Evolutionary conservation across 192 early-diverging fungal species (phyloP).

Genomic region (Coemansia sp.): DNA sequence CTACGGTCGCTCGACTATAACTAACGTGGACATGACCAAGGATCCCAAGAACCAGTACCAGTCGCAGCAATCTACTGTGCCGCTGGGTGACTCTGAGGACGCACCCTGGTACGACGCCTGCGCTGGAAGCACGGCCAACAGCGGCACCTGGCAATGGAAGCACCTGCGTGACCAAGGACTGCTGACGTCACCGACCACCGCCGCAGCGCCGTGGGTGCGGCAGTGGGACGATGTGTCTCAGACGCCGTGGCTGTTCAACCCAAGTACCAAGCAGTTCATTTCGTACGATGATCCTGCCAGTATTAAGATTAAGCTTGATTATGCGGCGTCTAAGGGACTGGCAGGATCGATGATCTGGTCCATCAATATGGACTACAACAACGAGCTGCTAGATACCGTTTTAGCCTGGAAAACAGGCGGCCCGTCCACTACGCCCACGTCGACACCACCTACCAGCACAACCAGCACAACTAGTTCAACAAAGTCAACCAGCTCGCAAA

Average conservation of each 20-base stretch:
- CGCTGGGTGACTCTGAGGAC: conserved; percentile 58
- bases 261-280: conserved; percentile 60
- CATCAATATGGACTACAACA: conserved; percentile 45
- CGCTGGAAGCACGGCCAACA: conserved; percentile 44
- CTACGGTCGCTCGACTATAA: conserved; percentile 59
- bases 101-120: conserved; percentile 58
- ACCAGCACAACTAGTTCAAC: conserved; percentile 49
- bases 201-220: conserved; percentile 60
- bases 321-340: conserved; percentile 57
- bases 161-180: conserved; percentile 62
- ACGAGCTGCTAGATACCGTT: conserved; percentile 55
- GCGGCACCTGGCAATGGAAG: conserved; percentile 67
- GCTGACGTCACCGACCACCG: conserved; percentile 47
- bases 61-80: conserved; percentile 30
- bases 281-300: conserved; percentile 76
- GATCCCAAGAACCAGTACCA: conserved; percentile 53
- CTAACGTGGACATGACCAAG: conserved; percentile 55
- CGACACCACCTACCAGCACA: conserved; percentile 59
- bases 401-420: background rate
- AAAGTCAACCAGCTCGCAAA: conserved; percentile 3
- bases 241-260: conserved; percentile 63
- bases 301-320: conserved; percentile 60
- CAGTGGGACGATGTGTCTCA: conserved; percentile 62
- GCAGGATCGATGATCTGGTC: conserved; percentile 64
- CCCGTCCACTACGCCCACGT: conserved; percentile 41